A percentile compares a stretch with the other conserved stretches of the same genome.
Conservation (phyloP, 768 basidiomycete genomes). For the Lepiota brunneoincarnata region DNA sequence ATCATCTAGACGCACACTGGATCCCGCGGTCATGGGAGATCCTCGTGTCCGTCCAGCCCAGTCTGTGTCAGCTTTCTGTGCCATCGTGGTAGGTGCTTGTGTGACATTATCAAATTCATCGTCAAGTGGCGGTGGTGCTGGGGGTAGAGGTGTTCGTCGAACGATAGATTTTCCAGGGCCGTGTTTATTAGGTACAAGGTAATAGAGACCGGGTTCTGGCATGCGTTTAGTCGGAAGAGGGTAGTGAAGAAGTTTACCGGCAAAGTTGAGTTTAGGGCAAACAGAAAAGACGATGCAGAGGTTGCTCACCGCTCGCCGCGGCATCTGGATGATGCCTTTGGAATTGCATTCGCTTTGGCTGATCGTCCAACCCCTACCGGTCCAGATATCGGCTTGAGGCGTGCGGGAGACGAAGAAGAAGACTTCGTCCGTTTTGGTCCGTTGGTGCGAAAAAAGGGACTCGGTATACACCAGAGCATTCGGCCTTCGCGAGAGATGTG, state of each 20-base stretch:
- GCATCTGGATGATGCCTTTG: constrained; percentile 14
- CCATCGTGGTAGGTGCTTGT: constrained; percentile 22
- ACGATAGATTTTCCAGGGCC: constrained; percentile 34
- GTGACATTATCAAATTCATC: constrained; percentile 39
- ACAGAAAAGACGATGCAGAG: background rate
- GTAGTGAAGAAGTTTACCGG: background rate
- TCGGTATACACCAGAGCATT: constrained; percentile 31
- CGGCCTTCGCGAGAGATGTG: constrained; percentile 18
- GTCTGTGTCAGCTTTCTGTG: constrained; percentile 21
- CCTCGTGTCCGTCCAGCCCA: constrained; percentile 17
- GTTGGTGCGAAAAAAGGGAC: constrained; percentile 1
- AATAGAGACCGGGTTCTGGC: constrained; percentile 34
- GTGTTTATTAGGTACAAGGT: constrained; percentile 37
- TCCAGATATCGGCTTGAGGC: constrained; percentile 7
- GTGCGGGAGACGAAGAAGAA: constrained; percentile 14
- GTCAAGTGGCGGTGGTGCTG: constrained; percentile 34
- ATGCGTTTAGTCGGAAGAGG: background rate
- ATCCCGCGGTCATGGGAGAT: constrained; percentile 21
- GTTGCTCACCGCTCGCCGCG: constrained; percentile 14
- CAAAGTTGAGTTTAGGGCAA: background rate
- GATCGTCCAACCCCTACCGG: constrained; percentile 9
- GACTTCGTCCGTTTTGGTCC: constrained; percentile 1
- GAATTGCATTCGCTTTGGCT: constrained; percentile 9
- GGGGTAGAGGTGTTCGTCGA: constrained; percentile 35
- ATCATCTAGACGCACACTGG: constrained; percentile 29